phyloP scores from a whole-genome alignment of 805 yeast species.

The Kodamaea kakaduensis region DNA sequence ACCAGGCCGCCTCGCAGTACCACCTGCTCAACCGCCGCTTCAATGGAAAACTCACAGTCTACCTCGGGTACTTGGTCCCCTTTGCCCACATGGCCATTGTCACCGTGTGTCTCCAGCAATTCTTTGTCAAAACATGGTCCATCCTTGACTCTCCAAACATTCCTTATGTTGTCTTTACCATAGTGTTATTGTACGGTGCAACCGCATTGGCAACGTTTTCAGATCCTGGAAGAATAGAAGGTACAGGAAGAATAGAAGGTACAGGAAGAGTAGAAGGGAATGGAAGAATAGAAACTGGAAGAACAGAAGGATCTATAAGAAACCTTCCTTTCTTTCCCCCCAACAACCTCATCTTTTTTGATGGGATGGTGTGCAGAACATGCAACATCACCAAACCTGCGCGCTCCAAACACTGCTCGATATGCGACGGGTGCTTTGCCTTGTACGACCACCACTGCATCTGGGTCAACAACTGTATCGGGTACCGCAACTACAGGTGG shows the following conservation, averaged over 20 bases:
- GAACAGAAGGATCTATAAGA: slow-evolving; percentile 11
- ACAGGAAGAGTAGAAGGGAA: slow-evolving; percentile 36
- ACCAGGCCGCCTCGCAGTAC: slow-evolving; percentile 7
- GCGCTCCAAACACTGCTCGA: slow-evolving; percentile 58
- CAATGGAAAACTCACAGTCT: slow-evolving; percentile 18
- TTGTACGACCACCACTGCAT: slow-evolving; percentile 59
- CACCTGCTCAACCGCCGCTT: slow-evolving; percentile 20
- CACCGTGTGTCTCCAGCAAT: slow-evolving; percentile 28
- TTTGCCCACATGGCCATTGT: slow-evolving; percentile 35
- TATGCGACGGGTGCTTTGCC: slow-evolving; percentile 52
- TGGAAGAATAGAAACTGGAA: slow-evolving; percentile 38
- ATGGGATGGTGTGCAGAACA: slow-evolving; percentile 43
- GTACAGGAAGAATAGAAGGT: slow-evolving; percentile 19
- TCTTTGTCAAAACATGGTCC: slow-evolving; percentile 27
- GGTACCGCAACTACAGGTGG: slow-evolving; percentile 58
- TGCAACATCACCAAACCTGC: slow-evolving; percentile 51
- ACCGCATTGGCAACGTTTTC: slow-evolving; percentile 37
- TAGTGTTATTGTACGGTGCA: slow-evolving; percentile 28
- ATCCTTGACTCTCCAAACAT: slow-evolving; percentile 14
- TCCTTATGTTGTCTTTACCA: slow-evolving; percentile 26
- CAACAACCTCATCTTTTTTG: slow-evolving; percentile 54
- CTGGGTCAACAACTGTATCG: slow-evolving; percentile 73
- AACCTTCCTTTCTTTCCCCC: slow-evolving; percentile 21
- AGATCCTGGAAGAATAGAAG: slow-evolving; percentile 40
- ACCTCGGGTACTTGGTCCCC: slow-evolving; percentile 45